Evolutionary conservation across 495 filamentous ascomycete genomes (phyloP).

Genomic region (Penicillium pulvis): DNA sequence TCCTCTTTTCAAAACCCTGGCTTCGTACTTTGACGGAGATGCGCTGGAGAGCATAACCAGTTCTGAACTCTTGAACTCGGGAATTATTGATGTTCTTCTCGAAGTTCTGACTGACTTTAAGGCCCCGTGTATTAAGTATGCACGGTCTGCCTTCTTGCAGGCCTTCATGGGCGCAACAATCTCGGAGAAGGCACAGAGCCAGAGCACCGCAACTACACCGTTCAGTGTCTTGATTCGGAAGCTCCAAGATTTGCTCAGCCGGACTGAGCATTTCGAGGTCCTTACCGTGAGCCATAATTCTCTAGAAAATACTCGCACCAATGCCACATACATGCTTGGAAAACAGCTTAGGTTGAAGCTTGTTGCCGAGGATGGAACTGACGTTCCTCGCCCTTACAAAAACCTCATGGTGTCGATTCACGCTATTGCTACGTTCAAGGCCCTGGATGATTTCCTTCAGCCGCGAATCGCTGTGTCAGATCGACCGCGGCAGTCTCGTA

Average conservation of each 20-base stretch:
- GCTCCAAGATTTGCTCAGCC: slow-evolving; percentile 90
- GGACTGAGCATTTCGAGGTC: slow-evolving; percentile 97
- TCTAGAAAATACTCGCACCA: slow-evolving; percentile 88
- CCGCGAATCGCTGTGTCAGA: slow-evolving; percentile 86
- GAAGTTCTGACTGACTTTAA: slow-evolving; percentile 73
- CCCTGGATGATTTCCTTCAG: slow-evolving; percentile 92
- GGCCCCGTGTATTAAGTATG: slow-evolving; percentile 46
- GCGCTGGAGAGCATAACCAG: slow-evolving; percentile 94
- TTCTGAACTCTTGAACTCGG: slow-evolving; percentile 87
- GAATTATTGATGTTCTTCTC: slow-evolving; percentile 80
- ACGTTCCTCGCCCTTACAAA: slow-evolving; percentile 80
- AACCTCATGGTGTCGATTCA: slow-evolving; percentile 99
- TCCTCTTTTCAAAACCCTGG: slow-evolving; percentile 73
- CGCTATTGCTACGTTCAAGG: slow-evolving; percentile 97
- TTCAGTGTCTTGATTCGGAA: slow-evolving; percentile 93
- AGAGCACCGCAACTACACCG: slow-evolving; percentile 70
- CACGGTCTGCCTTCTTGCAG: slow-evolving; percentile 82
- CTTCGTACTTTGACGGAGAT: slow-evolving; percentile 86
- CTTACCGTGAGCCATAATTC: slow-evolving; percentile 92
- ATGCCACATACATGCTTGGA: slow-evolving; percentile 90
- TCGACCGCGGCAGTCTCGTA: slow-evolving; percentile 67
- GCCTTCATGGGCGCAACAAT: slow-evolving; percentile 87
- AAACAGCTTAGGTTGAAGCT: slow-evolving; percentile 93
- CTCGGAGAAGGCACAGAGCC: slow-evolving; percentile 61
- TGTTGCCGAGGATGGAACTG: slow-evolving; percentile 85